phyloP scores from a whole-genome alignment of 768 basidiomycete species.

The Termitomyces sp. region DNA sequence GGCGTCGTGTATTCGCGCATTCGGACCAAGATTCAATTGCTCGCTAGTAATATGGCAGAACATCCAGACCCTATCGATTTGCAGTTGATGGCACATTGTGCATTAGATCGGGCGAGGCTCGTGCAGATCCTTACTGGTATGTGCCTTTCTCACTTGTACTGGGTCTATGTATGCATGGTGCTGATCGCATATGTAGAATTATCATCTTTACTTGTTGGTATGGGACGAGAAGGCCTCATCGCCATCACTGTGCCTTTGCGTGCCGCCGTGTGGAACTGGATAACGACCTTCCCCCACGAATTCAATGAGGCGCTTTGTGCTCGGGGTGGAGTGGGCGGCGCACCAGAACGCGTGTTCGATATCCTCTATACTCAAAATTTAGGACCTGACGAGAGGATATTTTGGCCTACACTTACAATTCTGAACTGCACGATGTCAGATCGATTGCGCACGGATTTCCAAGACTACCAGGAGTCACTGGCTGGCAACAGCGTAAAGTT shows the following conservation, averaged over 20 bases:
- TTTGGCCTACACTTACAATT: constrained; percentile 80
- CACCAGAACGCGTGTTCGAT: constrained; percentile 85
- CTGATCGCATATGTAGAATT: constrained; percentile 43
- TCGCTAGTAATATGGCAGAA: constrained; percentile 40
- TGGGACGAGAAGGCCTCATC: constrained; percentile 68
- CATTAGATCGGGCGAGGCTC: constrained; percentile 64
- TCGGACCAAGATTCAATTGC: constrained; percentile 58
- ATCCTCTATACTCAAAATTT: constrained; percentile 49
- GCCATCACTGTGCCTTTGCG: constrained; percentile 71
- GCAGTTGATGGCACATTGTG: constrained; percentile 71
- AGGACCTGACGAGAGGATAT: constrained; percentile 41
- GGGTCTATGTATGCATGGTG: background rate
- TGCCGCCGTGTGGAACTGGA: constrained; percentile 87
- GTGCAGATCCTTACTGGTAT: constrained; percentile 65
- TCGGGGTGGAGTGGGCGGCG: constrained; percentile 67
- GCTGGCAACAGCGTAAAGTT: constrained; percentile 23
- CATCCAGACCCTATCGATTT: constrained; percentile 68
- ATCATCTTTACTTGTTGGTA: constrained; percentile 75
- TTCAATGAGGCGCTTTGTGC: constrained; percentile 66
- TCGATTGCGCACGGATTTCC: constrained; percentile 54
- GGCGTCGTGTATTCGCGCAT: constrained; percentile 66
- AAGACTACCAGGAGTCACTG: constrained; percentile 44
- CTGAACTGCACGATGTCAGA: constrained; percentile 75
- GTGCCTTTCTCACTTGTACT: constrained; percentile 10
- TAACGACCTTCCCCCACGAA: constrained; percentile 71